phyloP scores from a whole-genome alignment of 176 grass and related monocot genomes.

The Canna indica region DNA sequence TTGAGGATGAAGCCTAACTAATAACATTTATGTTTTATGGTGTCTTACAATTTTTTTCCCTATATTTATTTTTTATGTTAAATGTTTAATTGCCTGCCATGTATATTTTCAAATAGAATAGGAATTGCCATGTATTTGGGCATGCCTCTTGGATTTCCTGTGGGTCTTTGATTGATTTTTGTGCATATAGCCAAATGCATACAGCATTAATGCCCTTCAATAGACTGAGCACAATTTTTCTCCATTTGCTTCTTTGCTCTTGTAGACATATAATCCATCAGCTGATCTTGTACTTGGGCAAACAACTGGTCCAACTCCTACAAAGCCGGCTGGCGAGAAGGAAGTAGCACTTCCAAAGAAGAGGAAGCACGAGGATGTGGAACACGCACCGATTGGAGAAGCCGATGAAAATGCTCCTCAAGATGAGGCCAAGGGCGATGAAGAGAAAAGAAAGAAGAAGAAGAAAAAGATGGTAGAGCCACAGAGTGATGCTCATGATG shows the following conservation, averaged over 20 bases:
- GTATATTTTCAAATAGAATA: no score
- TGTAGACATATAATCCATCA: conserved; percentile 69
- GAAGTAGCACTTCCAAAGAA: conserved; percentile 28
- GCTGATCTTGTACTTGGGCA: conserved; percentile 46
- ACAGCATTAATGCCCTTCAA: neutral
- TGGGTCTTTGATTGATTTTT: no score
- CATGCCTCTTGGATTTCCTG: neutral
- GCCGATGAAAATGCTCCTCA: conserved; percentile 8
- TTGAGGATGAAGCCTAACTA: no score
- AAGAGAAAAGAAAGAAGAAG: conserved; percentile 24
- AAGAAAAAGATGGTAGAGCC: conserved; percentile 31
- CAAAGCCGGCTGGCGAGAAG: conserved; percentile 23
- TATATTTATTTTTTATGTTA: no score
- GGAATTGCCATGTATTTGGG: no score
- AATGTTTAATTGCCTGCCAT: no score
- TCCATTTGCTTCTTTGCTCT: neutral
- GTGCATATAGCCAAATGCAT: neutral
- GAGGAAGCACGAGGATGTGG: conserved; percentile 39
- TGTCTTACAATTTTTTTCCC: no score
- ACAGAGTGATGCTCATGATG: conserved; percentile 4
- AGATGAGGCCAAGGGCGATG: neutral
- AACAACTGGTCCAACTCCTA: conserved; percentile 25
- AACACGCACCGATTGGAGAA: conserved; percentile 3
- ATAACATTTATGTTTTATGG: no score
- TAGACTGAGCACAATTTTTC: neutral